phyloP scores from a whole-genome alignment of 2,329 filamentous ascomycete species.

The Orbilia quercus region DNA sequence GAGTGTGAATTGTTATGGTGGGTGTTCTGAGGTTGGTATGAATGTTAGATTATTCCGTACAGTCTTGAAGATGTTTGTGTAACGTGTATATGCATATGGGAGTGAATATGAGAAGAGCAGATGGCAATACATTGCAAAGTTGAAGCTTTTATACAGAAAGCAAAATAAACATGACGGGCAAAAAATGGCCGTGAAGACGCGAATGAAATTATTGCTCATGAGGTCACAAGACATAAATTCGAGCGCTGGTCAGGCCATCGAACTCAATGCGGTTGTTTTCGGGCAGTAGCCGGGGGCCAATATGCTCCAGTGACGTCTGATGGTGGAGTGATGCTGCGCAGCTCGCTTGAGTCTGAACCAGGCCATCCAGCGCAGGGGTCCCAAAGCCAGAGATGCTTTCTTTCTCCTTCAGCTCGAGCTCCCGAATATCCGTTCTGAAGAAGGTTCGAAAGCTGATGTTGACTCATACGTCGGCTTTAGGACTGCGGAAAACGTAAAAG shows the following conservation, averaged over 20 bases:
- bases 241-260: slow-evolving; percentile 19
- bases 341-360: slow-evolving; percentile 8
- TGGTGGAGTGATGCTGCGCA: slow-evolving; percentile 42
- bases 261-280: slow-evolving; percentile 14
- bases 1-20: not conserved
- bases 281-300: slow-evolving; percentile 25
- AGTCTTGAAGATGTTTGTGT: no score
- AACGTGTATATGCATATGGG: no score
- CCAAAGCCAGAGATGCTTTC: not conserved
- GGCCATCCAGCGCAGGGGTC: not conserved
- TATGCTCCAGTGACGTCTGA: slow-evolving; percentile 35
- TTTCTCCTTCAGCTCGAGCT: not conserved
- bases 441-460: slow-evolving; percentile 1
- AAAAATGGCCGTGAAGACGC: not conserved
- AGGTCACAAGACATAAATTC: slow-evolving; percentile 19
- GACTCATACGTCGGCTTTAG: not conserved
- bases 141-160: no score
- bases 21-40: not conserved
- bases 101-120: no score
- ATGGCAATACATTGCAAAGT: no score
- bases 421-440: not conserved
- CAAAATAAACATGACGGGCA: not conserved
- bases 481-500: not conserved
- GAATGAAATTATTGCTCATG: slow-evolving; percentile 25
- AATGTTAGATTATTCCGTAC: no score